Percentiles rank a stretch among this genome's conserved stretches.
Conservation (phyloP, 176 grass and related monocot species). For the Avena insularis region DNA sequence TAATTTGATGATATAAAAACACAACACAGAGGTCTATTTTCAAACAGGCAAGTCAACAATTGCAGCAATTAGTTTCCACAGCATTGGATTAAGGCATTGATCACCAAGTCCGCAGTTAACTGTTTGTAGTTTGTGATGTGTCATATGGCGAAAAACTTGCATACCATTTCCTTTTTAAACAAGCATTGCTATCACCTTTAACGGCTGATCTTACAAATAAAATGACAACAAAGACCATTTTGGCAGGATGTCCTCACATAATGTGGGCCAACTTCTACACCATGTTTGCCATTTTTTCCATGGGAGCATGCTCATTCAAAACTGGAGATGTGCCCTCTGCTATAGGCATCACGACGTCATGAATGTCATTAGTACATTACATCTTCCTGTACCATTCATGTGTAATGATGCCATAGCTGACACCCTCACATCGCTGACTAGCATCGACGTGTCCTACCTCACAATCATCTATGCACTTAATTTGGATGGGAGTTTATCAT, state of each 20-base stretch:
- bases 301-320: conserved; percentile 12
- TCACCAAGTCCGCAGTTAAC: background rate
- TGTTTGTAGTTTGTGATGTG: background rate
- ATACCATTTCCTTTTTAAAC: conserved; percentile 2
- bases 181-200: conserved; percentile 22
- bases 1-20: background rate
- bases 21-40: background rate
- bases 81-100: background rate
- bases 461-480: background rate
- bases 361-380: background rate
- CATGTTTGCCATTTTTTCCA: conserved; percentile 7
- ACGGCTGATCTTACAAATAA: background rate
- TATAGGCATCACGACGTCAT: background rate
- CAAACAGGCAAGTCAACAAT: conserved; percentile 8
- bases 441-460: background rate
- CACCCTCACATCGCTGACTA: background rate
- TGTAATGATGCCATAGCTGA: background rate
- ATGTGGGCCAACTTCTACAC: background rate
- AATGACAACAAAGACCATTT: background rate
- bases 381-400: background rate
- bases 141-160: conserved; percentile 20
- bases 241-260: conserved; percentile 7
- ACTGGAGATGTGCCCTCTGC: background rate
- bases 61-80: conserved; percentile 2
- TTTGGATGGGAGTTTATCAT: background rate